Conservation (phyloP, 1,284 basidiomycete genomes). For the Moesziomyces globuligerus region DNA sequence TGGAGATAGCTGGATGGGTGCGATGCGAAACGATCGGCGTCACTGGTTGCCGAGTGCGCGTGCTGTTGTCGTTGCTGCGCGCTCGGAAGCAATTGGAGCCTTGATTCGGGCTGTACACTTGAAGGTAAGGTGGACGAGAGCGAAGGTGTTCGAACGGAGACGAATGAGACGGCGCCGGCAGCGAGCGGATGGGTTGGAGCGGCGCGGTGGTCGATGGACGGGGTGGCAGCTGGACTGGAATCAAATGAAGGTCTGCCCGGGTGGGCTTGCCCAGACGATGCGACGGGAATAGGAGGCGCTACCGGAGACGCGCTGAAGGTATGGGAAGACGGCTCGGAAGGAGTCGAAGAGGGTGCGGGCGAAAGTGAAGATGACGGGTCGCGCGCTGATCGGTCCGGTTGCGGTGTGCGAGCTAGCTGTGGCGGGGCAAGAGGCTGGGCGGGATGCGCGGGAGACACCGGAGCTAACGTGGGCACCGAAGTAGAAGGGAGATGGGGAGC, state of each 20-base stretch:
- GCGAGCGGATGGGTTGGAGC: no score
- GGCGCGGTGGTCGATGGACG: background rate
- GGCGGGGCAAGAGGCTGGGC: background rate
- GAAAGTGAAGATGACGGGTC: conserved; percentile 35
- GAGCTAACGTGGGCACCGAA: background rate
- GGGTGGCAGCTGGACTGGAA: no score
- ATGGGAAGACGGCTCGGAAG: conserved; percentile 19
- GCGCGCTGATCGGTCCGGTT: conserved; percentile 12
- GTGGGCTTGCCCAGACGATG: no score
- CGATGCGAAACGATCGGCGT: background rate
- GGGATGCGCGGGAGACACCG: background rate
- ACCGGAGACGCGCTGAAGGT: background rate
- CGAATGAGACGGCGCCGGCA: no score
- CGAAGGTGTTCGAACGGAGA: background rate
- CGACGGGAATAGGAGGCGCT: no score
- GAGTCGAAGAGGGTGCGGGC: conserved; percentile 30
- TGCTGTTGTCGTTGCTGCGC: background rate
- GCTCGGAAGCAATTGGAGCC: background rate
- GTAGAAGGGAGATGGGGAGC: conserved; percentile 3
- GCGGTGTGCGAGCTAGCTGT: conserved; percentile 7
- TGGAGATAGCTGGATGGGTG: background rate
- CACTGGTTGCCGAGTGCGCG: background rate
- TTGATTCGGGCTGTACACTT: background rate
- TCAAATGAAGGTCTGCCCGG: conserved; percentile 11
- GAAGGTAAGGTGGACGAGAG: background rate